A percentile compares a stretch with the other conserved stretches of the same genome.
These are phyloP conservation scores for Fusarium nanum DNA, from an alignment of 2,329 filamentous ascomycete species.

Conservation along the genomic window DNA sequence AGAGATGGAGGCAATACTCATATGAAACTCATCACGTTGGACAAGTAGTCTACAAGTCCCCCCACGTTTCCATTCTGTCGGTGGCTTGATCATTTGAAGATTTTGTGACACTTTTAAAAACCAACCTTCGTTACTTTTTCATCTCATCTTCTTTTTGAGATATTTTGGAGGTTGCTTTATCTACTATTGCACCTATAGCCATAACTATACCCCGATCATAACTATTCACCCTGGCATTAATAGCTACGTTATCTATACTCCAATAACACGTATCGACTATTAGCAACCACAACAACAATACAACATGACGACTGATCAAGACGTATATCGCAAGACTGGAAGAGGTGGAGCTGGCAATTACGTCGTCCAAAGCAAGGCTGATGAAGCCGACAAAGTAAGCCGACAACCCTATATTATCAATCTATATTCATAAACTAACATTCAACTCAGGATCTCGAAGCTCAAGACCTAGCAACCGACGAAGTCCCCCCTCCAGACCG, in stretches of 20 bases:
- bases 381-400: constrained; percentile 55
- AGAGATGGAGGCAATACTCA: background rate
- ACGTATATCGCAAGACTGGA: constrained; percentile 64
- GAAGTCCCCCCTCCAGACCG: constrained; percentile 43
- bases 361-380: constrained; percentile 63
- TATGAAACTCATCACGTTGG: constrained; percentile 4
- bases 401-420: background rate
- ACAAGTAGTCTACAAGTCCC: constrained; percentile 1
- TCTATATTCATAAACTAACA: background rate
- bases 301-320: constrained; percentile 48
- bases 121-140: background rate
- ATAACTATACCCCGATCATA: background rate
- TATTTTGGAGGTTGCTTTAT: background rate
- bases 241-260: background rate
- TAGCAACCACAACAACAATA: background rate
- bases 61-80: constrained; percentile 1
- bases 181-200: background rate
- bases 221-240: background rate
- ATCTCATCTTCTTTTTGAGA: background rate
- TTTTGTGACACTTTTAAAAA: background rate
- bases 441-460: constrained; percentile 53
- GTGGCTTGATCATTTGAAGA: constrained; percentile 1
- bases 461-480: constrained; percentile 48
- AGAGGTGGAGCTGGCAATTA: constrained; percentile 74
- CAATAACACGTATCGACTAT: background rate